These are phyloP conservation scores for Talaromyces sp. DNA, from an alignment of 2,329 filamentous ascomycete genomes.

Conservation along the genomic window DNA sequence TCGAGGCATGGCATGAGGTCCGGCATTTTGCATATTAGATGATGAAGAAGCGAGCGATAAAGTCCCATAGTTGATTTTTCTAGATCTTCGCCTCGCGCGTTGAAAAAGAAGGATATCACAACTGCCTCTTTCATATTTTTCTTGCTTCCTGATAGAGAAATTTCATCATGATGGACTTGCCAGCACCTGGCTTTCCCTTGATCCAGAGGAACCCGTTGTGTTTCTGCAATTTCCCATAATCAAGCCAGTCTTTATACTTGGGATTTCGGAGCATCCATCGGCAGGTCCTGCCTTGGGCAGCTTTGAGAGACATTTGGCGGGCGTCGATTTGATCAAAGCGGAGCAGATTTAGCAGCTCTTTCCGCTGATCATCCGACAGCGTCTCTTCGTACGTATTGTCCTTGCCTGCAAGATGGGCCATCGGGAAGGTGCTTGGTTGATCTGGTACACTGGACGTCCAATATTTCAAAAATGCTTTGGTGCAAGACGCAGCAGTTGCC, in stretches of 20 bases:
- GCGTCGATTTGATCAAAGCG: conserved; percentile 31
- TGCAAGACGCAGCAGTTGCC: background rate
- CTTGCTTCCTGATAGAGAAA: conserved; percentile 30
- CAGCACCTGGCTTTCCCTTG: conserved; percentile 43
- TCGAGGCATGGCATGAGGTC: background rate
- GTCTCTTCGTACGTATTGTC: background rate
- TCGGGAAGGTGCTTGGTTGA: background rate
- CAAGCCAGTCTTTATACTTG: conserved; percentile 10
- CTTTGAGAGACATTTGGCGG: background rate
- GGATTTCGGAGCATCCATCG: background rate
- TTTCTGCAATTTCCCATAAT: conserved; percentile 20
- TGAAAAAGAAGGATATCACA: conserved; percentile 52
- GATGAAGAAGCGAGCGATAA: conserved; percentile 52
- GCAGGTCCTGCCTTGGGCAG: background rate
- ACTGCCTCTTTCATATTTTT: conserved; percentile 15
- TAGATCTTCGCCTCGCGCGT: conserved; percentile 45
- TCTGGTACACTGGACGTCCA: background rate
- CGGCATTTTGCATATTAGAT: conserved; percentile 42
- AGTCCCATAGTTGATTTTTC: conserved; percentile 51
- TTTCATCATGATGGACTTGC: conserved; percentile 51
- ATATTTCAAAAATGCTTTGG: background rate
- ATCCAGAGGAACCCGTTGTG: conserved; percentile 36
- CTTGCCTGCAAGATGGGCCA: background rate
- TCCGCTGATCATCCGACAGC: background rate
- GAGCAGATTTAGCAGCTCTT: background rate